Evolutionary conservation across 352 stramenopile genomes (phyloP), one percentile per base, ranked within the genome.

Genomic region (Nannochloropsis limnetica): DNA sequence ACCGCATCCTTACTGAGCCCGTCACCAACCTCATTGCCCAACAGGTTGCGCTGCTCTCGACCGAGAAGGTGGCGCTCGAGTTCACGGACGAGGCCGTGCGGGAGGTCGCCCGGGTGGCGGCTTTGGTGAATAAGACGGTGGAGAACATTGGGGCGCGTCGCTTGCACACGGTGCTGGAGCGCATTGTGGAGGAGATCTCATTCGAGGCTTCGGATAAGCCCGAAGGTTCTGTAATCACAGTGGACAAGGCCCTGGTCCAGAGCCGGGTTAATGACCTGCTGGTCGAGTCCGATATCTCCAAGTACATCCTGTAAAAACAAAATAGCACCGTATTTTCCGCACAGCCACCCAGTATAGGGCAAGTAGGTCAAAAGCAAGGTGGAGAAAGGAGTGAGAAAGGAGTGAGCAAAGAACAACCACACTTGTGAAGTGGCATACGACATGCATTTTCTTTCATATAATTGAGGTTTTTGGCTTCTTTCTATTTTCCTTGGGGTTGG

Each of bases 1-100:
- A 98, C 90, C 95, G 95, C 83, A 99, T 99, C 86, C 89, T 99
- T 20, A 99, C 96, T 0, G 96, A 99, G 89, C 97, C 97, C n/a
- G 93, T 98, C 81, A 95, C 93, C 80, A 99, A 99, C 89, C 89
- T 99, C 45, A 93, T 99, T 83, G 91, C 93, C 82, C 97, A 99
- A 89, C 96, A 99, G 87, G 90, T 95, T 37, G 95, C 97, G 89
- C 89, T 99, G 23, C 94, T 99, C 87, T 93, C 93, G 85, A 97
- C 95, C 45, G 97, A 99, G 86, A 91, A 95, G 43, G 93, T 99
- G 14, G 88, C 91, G 23, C 87, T 99, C 20, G 88, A 94, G 61
- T 99, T 99, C 88, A 96, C 93, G 49, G 94, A 98, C 61, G 95
- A 98, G 1, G 96, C 96, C 69, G 92, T 99, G 86, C 90, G 94